phyloP scores from a whole-genome alignment of 2,329 filamentous ascomycete genomes.

The Nannizziopsis barbatae region DNA sequence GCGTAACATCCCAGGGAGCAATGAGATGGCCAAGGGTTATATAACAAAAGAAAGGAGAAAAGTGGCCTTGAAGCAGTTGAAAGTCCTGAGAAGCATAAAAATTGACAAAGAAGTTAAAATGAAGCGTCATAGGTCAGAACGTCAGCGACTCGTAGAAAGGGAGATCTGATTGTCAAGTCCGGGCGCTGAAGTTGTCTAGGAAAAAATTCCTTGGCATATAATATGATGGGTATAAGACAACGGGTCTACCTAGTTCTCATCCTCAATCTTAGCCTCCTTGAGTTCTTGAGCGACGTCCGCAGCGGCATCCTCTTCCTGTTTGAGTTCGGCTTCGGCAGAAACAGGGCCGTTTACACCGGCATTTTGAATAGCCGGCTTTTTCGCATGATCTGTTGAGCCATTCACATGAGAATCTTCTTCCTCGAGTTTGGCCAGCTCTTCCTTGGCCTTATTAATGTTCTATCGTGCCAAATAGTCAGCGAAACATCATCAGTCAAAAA shows the following conservation, averaged over 20 bases:
- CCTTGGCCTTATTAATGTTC: constrained; percentile 96
- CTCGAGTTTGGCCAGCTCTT: constrained; percentile 78
- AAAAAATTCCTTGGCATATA: too few species aligned
- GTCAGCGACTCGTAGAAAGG: neutral
- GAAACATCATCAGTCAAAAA: constrained; percentile 18
- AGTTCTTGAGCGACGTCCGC: constrained; percentile 50
- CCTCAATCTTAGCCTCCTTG: constrained; percentile 50
- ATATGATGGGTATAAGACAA: neutral
- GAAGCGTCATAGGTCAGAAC: neutral
- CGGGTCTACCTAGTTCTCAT: neutral
- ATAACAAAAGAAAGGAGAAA: too few species aligned
- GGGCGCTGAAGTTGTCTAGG: too few species aligned
- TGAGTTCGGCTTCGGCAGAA: constrained; percentile 43
- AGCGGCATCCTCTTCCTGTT: constrained; percentile 48
- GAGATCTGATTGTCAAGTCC: neutral
- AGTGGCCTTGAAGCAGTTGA: neutral
- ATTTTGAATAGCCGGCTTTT: constrained; percentile 46
- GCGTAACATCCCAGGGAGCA: too few species aligned
- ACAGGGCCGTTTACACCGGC: constrained; percentile 43
- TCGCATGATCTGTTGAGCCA: constrained; percentile 40
- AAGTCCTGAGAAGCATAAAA: neutral
- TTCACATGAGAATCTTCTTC: constrained; percentile 46
- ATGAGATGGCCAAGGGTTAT: too few species aligned
- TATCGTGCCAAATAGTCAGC: constrained; percentile 30
- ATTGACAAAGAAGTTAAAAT: constrained; percentile 5